Percentiles rank a stretch among this genome's conserved stretches.
Conservation (phyloP, 1,139 yeast species). For the Magnusiomyces suaveolens region DNA sequence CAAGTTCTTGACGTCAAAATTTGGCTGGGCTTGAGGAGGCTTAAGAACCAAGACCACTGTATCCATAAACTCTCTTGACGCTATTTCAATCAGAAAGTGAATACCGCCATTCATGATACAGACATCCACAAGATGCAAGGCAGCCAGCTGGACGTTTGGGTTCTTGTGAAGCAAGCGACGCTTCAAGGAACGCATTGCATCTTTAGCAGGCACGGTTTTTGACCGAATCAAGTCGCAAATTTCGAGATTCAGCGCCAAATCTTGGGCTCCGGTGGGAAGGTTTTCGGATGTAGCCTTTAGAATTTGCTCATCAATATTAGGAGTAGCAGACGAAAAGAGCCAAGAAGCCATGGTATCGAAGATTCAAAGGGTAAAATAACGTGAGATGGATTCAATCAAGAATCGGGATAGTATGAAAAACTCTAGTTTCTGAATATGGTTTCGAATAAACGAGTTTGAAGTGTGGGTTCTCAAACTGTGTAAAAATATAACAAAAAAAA, state of each 20-base stretch:
- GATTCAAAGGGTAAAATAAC: too few relatives aligned
- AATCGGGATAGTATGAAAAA: too few relatives aligned
- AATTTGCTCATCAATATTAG: conserved; percentile 54
- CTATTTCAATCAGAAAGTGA: conserved; percentile 70
- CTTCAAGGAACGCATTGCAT: conserved; percentile 75
- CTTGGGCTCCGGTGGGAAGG: conserved; percentile 87
- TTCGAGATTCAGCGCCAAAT: conserved; percentile 69
- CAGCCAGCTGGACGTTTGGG: conserved; percentile 68
- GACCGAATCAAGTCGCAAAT: conserved; percentile 81
- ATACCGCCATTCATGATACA: conserved; percentile 91
- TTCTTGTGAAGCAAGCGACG: conserved; percentile 55
- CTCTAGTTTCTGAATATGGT: not conserved
- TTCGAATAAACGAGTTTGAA: too few relatives aligned
- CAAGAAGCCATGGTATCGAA: conserved; percentile 38
- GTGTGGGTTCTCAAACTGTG: too few relatives aligned
- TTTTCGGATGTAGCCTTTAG: conserved; percentile 77
- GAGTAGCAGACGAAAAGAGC: conserved; percentile 42
- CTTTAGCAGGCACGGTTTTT: conserved; percentile 71
- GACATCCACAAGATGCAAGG: conserved; percentile 69
- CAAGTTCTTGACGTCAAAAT: conserved; percentile 48
- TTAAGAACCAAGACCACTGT: conserved; percentile 35
- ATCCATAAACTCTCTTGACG: conserved; percentile 82
- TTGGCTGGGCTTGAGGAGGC: conserved; percentile 31
- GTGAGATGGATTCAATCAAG: too few relatives aligned
- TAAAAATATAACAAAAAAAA: too few relatives aligned